These are phyloP conservation scores for Chenopodium album DNA, from an alignment of 148 eudicot species.

Conservation along the genomic window DNA sequence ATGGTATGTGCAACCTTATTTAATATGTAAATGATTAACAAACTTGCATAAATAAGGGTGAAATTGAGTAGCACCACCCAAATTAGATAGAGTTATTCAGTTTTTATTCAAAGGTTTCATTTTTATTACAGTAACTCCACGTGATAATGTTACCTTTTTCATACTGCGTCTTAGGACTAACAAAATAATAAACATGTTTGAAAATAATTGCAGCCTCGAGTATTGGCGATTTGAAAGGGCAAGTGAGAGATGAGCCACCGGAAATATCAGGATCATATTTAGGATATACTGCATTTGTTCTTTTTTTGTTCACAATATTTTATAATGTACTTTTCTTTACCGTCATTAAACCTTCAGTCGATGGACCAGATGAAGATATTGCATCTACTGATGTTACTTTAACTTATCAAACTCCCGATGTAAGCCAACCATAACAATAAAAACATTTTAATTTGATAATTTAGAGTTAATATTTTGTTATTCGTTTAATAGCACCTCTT, in stretches of 20 bases:
- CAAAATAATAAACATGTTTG: neutral
- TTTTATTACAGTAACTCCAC: no score
- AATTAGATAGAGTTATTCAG: no score
- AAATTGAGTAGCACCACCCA: no score
- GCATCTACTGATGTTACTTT: constrained; percentile 14
- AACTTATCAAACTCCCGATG: neutral
- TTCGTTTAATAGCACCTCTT: neutral
- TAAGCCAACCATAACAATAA: neutral
- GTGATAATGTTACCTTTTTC: no score
- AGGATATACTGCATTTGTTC: constrained; percentile 30
- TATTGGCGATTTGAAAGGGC: constrained; percentile 30
- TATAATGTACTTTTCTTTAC: constrained; percentile 57
- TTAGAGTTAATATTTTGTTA: neutral
- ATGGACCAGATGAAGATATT: constrained; percentile 37
- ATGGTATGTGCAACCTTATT: no score
- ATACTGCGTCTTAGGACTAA: neutral
- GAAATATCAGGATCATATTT: constrained; percentile 40
- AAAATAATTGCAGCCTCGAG: constrained; percentile 41
- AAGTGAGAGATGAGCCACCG: constrained; percentile 32
- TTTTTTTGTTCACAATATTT: constrained; percentile 43
- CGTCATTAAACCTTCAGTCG: constrained; percentile 62
- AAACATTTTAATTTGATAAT: neutral
- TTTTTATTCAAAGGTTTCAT: no score
- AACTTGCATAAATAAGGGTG: no score
- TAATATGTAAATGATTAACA: no score